These are phyloP conservation scores for Laguncularia racemosa DNA, from an alignment of 345 rosid genomes.

Conservation along the genomic window DNA sequence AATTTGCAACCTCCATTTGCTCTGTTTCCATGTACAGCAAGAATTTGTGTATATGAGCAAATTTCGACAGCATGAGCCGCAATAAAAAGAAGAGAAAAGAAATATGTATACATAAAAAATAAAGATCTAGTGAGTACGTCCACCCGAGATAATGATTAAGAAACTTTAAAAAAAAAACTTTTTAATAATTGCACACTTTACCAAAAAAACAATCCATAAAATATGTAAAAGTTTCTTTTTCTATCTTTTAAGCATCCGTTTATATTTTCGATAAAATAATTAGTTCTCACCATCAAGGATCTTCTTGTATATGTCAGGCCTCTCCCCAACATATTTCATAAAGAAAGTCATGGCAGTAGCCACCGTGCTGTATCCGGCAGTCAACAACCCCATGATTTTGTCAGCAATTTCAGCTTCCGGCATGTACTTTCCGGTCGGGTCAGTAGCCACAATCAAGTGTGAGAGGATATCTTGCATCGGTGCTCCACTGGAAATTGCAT, in stretches of 20 bases:
- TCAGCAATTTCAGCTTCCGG: conserved; percentile 44
- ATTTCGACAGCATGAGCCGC: no score
- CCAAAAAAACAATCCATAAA: no score
- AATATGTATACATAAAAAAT: no score
- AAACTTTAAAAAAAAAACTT: no score
- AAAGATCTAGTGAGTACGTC: no score
- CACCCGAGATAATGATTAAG: no score
- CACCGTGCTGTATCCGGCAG: conserved; percentile 50
- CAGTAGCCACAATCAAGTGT: conserved; percentile 30
- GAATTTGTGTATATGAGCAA: no score
- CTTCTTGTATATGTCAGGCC: conserved; percentile 32
- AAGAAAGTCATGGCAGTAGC: conserved; percentile 51
- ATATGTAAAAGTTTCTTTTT: no score
- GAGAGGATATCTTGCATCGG: conserved; percentile 27
- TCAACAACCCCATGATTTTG: conserved; percentile 45
- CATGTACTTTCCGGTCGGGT: conserved; percentile 34
- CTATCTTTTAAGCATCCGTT: no score
- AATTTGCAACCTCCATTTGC: conserved; percentile 25
- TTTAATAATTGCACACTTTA: no score
- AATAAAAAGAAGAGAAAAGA: no score
- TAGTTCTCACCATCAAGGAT: conserved; percentile 25
- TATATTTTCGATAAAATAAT: background rate
- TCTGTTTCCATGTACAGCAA: conserved; percentile 14
- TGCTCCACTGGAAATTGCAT: conserved; percentile 18
- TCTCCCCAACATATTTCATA: conserved; percentile 51